Conservation (phyloP, 129 eudicot genomes). For the Arctium minus region DNA sequence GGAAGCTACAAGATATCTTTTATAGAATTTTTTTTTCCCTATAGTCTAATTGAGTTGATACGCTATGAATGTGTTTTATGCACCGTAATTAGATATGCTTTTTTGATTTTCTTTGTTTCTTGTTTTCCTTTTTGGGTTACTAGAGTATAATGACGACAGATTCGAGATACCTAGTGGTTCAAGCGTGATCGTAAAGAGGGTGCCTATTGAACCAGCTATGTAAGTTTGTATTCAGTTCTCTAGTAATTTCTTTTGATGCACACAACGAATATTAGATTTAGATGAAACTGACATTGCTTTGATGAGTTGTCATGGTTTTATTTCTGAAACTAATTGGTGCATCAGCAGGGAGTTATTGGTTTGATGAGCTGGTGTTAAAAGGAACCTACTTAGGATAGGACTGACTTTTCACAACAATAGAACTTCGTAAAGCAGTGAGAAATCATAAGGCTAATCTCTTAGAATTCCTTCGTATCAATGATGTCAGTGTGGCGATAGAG, state of each 20-base stretch:
- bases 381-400: not conserved
- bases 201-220: constrained; percentile 50
- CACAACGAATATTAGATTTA: not conserved
- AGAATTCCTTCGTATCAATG: not conserved
- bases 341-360: not conserved
- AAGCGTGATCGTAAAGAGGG: constrained; percentile 61
- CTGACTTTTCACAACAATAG: not conserved
- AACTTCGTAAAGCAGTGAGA: not conserved
- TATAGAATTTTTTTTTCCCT: not conserved
- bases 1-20: not conserved
- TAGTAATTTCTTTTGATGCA: not conserved
- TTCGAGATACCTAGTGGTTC: constrained; percentile 52
- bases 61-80: not conserved
- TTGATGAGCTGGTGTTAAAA: not conserved
- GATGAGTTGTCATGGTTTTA: not conserved
- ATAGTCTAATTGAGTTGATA: not conserved
- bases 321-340: not conserved
- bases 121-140: not conserved
- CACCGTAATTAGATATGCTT: not conserved
- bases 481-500: not conserved
- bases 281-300: not conserved
- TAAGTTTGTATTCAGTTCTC: constrained; percentile 18
- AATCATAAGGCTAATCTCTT: not conserved
- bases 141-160: constrained; percentile 43
- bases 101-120: not conserved